Conservation (phyloP, 148 eudicot genomes). For the Bassia scoparia region DNA sequence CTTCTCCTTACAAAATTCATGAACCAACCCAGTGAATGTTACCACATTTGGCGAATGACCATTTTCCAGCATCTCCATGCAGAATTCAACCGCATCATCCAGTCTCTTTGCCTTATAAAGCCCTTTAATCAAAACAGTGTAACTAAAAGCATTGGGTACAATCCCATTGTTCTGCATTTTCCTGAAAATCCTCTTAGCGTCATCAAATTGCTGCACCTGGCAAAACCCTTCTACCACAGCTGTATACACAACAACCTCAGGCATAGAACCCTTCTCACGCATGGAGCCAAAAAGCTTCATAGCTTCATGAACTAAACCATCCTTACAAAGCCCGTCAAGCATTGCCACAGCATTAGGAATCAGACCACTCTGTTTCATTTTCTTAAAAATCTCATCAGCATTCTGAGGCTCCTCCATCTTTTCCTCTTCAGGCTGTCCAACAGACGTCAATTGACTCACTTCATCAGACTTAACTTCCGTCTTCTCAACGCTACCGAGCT, state of each 20-base stretch:
- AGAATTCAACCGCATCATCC: slow-evolving; percentile 63
- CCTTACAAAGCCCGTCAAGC: slow-evolving; percentile 90
- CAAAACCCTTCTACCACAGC: slow-evolving; percentile 94
- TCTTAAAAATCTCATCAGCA: slow-evolving; percentile 78
- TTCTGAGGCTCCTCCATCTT: slow-evolving; percentile 43
- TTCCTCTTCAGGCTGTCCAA: slow-evolving; percentile 16
- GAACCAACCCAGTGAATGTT: slow-evolving; percentile 64
- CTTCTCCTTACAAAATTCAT: slow-evolving; percentile 66
- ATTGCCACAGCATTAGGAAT: slow-evolving; percentile 92
- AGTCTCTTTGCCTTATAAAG: slow-evolving; percentile 51
- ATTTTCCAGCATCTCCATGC: slow-evolving; percentile 75
- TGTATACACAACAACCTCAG: slow-evolving; percentile 84
- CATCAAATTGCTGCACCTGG: slow-evolving; percentile 68
- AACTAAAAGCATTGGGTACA: slow-evolving; percentile 74
- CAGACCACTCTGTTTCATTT: slow-evolving; percentile 81
- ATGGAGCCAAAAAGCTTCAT: slow-evolving; percentile 81
- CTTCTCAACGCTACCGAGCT: slow-evolving; percentile 38
- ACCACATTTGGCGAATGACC: slow-evolving; percentile 69
- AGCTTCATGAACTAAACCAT: slow-evolving; percentile 85
- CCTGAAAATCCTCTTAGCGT: slow-evolving; percentile 70
- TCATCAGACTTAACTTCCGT: slow-evolving; percentile 9
- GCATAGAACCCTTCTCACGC: slow-evolving; percentile 90
- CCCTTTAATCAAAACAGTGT: slow-evolving; percentile 56
- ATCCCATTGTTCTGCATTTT: slow-evolving; percentile 79
- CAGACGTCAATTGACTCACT: neutral